Percentiles rank a stretch among this genome's conserved stretches.
These are phyloP conservation scores for Bremia lactucae DNA, from an alignment of 352 stramenopile species.

Conservation along the genomic window DNA sequence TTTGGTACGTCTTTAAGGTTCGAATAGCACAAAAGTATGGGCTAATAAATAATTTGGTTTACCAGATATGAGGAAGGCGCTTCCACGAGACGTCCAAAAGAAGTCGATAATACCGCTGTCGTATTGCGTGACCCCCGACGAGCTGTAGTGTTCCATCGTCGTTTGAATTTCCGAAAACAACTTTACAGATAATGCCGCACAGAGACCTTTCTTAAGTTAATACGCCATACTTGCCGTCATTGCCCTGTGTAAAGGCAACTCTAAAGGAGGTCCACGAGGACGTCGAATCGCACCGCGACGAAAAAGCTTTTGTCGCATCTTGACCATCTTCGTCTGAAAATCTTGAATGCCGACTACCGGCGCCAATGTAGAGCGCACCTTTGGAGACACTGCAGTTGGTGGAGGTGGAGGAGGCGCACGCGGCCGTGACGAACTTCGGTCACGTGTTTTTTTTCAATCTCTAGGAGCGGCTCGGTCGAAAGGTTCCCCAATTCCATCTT, in stretches of 20 bases:
- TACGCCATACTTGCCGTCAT: too few relatives aligned
- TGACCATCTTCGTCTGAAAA: slow-evolving; percentile 9
- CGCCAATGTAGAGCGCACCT: slow-evolving; percentile 7
- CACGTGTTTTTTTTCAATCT: too few relatives aligned
- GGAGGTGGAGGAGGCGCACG: slow-evolving; percentile 7
- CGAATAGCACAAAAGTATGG: not conserved
- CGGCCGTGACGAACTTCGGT: slow-evolving; percentile 5
- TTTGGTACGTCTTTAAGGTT: slow-evolving; percentile 45
- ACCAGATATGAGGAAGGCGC: slow-evolving; percentile 89
- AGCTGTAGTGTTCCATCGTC: slow-evolving; percentile 35
- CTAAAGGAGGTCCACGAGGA: slow-evolving; percentile 10
- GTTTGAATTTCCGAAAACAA: not conserved
- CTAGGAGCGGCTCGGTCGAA: slow-evolving; percentile 1
- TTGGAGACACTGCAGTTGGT: slow-evolving; percentile 4
- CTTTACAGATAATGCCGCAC: not conserved
- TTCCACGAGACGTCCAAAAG: slow-evolving; percentile 82
- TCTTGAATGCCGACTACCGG: slow-evolving; percentile 10
- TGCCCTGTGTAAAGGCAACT: slow-evolving; percentile 6
- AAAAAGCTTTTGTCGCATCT: slow-evolving; percentile 13
- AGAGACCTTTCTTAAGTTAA: too few relatives aligned
- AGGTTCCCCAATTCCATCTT: slow-evolving; percentile 6
- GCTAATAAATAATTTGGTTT: slow-evolving; percentile 1
- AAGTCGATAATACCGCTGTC: slow-evolving; percentile 85
- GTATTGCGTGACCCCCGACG: slow-evolving; percentile 77
- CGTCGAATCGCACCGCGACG: slow-evolving; percentile 7